These are phyloP conservation scores for Entomortierella beljakovae DNA, from an alignment of 192 early-diverging fungal species.

Conservation along the genomic window DNA sequence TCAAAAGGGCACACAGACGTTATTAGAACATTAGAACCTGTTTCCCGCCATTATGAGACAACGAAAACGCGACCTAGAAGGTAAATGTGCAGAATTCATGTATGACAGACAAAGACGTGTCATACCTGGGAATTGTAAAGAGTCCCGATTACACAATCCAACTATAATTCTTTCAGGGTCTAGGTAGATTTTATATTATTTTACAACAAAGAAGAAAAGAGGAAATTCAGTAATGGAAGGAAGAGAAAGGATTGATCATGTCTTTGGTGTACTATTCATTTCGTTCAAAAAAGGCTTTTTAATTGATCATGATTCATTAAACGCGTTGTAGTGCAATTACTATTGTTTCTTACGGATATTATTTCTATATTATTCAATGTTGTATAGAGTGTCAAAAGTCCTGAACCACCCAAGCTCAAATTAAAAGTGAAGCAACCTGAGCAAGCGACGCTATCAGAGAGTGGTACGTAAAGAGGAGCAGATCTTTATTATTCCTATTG, in stretches of 20 bases:
- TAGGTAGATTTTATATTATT: no score
- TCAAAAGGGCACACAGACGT: not conserved
- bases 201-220: no score
- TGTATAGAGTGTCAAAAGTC: slow-evolving; percentile 30
- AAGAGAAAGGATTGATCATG: no score
- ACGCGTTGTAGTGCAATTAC: not conserved
- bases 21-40: not conserved
- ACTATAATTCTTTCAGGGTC: no score
- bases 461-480: slow-evolving; percentile 16
- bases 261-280: no score
- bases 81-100: no score
- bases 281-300: no score
- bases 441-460: slow-evolving; percentile 23
- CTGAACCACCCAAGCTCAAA: slow-evolving; percentile 46
- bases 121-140: no score
- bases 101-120: no score
- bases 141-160: no score
- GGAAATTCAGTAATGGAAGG: no score
- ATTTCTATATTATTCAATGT: not conserved
- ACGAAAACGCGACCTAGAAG: not conserved
- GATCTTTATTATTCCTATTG: not conserved
- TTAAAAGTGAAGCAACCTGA: slow-evolving; percentile 52
- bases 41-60: slow-evolving; percentile 38
- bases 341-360: not conserved
- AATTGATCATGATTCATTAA: not conserved